phyloP scores from a whole-genome alignment of 169 alveolate genomes.

The Plasmodium knowlesi region DNA sequence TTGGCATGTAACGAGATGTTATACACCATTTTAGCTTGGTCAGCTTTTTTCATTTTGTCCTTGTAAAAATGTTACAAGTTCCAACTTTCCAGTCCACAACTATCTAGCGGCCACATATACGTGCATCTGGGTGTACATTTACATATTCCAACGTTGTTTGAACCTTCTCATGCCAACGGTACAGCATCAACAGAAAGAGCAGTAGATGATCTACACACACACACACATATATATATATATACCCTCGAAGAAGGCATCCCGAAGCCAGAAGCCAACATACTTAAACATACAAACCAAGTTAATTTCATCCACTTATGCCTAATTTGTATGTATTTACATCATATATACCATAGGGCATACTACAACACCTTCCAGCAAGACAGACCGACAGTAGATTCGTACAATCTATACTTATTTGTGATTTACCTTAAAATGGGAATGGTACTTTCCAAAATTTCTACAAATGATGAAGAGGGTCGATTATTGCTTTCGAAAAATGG shows the following conservation, averaged over 20 bases:
- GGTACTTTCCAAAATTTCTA: slow-evolving; percentile 14
- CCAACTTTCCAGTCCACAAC: background rate
- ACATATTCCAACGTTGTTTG: background rate
- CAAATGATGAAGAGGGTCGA: slow-evolving; percentile 23
- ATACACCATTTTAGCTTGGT: background rate
- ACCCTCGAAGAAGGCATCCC: background rate
- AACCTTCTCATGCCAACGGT: background rate
- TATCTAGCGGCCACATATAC: background rate
- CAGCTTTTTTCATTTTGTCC: background rate
- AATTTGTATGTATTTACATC: slow-evolving; percentile 10
- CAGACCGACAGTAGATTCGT: slow-evolving; percentile 14
- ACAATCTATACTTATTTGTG: slow-evolving; percentile 14
- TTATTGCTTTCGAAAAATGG: slow-evolving; percentile 19
- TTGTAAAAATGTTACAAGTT: background rate
- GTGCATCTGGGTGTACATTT: background rate
- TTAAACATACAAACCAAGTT: background rate
- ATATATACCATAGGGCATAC: background rate
- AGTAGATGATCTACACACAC: background rate
- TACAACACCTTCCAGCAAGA: slow-evolving; percentile 33
- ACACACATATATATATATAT: too few species aligned
- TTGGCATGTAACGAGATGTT: background rate
- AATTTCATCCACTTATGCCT: background rate
- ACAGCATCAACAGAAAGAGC: background rate
- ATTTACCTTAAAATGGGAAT: slow-evolving; percentile 34
- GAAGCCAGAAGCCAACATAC: background rate